phyloP scores from a whole-genome alignment of 192 early-diverging fungal genomes.

The Funneliformis mosseae region DNA sequence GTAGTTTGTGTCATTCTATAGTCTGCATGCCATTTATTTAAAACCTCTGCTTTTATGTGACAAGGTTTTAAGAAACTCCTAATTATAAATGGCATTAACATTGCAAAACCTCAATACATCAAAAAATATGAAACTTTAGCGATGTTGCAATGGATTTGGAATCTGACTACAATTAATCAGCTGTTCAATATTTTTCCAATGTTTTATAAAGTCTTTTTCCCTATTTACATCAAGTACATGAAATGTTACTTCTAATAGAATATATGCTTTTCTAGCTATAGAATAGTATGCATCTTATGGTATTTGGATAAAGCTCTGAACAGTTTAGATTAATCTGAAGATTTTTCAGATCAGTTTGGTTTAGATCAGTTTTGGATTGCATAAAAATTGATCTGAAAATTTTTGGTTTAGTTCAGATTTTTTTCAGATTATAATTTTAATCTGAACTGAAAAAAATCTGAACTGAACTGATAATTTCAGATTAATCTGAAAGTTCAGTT shows the following conservation, averaged over 20 bases:
- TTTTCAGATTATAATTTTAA: too few species aligned
- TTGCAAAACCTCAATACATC: background rate
- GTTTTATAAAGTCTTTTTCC: background rate
- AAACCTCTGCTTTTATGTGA: background rate
- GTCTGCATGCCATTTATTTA: background rate
- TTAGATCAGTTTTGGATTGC: too few species aligned
- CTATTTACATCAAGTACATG: background rate
- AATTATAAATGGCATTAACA: constrained; percentile 22
- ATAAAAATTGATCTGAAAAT: too few species aligned
- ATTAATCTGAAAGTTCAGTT: too few species aligned
- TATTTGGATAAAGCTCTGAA: too few species aligned
- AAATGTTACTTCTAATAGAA: background rate
- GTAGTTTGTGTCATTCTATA: background rate
- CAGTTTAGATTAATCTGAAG: too few species aligned
- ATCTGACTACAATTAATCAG: background rate
- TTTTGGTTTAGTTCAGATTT: too few species aligned
- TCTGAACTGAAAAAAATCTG: too few species aligned
- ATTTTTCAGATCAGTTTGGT: too few species aligned
- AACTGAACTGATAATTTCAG: too few species aligned
- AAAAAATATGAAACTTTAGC: constrained; percentile 13
- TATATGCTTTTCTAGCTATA: constrained; percentile 33
- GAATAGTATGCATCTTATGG: background rate
- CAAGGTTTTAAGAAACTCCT: background rate
- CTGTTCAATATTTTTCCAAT: background rate
- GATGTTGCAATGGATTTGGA: background rate